Percentiles rank a stretch among this genome's conserved stretches.
These are phyloP conservation scores for Eucalyptus lansdowneana DNA, from an alignment of 345 rosid species.

Conservation along the genomic window DNA sequence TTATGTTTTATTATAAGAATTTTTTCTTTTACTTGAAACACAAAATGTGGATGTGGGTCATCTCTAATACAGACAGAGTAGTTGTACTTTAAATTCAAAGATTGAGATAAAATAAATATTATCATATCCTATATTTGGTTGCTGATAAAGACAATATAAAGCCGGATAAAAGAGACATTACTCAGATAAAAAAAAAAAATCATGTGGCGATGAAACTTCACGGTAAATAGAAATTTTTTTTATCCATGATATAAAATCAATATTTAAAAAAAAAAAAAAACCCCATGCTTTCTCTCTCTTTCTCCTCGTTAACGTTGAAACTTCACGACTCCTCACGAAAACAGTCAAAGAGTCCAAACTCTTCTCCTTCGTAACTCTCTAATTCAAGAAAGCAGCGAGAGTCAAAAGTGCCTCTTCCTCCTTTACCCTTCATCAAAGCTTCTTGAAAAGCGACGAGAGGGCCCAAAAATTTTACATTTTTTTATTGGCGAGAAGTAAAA, in stretches of 20 bases:
- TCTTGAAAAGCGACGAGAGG: not conserved
- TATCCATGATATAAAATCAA: no score
- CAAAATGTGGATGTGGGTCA: not conserved
- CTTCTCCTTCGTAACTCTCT: not conserved
- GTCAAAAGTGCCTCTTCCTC: not conserved
- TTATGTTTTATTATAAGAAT: not conserved
- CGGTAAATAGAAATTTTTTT: not conserved
- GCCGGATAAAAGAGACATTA: no score
- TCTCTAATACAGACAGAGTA: not conserved
- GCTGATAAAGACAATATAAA: not conserved
- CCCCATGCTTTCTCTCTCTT: not conserved
- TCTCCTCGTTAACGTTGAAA: not conserved
- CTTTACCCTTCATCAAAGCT: not conserved
- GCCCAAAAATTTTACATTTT: not conserved
- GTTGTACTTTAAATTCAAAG: rapidly evolving
- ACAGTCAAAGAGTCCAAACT: not conserved
- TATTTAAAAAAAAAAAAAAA: no score
- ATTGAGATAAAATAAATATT: not conserved
- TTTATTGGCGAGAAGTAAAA: not conserved
- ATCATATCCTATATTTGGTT: not conserved
- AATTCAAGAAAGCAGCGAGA: not conserved
- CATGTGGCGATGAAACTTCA: not conserved
- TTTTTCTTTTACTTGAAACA: no score
- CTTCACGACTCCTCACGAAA: not conserved
- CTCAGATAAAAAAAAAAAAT: no score